These are phyloP conservation scores for Sindora glabra DNA, from an alignment of 306 rosid genomes.

Conservation along the genomic window DNA sequence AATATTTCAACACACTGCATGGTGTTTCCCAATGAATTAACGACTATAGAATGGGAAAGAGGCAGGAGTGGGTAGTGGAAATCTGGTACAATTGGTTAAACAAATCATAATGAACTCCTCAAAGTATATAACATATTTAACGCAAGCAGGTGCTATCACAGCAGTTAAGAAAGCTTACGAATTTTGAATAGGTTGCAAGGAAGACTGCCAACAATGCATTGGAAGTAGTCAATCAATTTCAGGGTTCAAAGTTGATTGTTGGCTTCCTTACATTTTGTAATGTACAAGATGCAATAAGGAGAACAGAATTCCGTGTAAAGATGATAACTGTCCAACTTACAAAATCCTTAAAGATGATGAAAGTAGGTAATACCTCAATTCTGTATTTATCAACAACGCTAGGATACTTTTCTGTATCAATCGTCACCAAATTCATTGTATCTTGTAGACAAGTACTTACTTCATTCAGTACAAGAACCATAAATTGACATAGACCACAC, in stretches of 20 bases:
- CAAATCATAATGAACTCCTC: too few relatives aligned
- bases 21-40: not conserved
- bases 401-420: conserved; percentile 93
- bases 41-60: not conserved
- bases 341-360: conserved; percentile 82
- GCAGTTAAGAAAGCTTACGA: not conserved
- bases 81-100: not conserved
- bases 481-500: conserved; percentile 98
- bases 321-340: conserved; percentile 38
- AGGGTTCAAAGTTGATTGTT: not conserved
- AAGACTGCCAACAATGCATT: not conserved
- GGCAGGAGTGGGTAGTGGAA: not conserved
- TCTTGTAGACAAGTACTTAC: conserved; percentile 56
- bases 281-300: not conserved
- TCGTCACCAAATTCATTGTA: conserved; percentile 67
- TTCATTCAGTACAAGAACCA: conserved; percentile 82
- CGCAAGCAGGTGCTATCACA: too few relatives aligned
- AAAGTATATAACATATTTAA: too few relatives aligned
- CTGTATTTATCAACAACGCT: conserved; percentile 63
- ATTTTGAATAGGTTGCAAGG: not conserved
- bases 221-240: conserved; percentile 4
- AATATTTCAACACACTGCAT: not conserved
- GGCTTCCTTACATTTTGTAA: not conserved
- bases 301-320: not conserved
- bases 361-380: conserved; percentile 88